phyloP scores from a whole-genome alignment of 148 eudicot genomes.

The Rhododendron simsii region DNA sequence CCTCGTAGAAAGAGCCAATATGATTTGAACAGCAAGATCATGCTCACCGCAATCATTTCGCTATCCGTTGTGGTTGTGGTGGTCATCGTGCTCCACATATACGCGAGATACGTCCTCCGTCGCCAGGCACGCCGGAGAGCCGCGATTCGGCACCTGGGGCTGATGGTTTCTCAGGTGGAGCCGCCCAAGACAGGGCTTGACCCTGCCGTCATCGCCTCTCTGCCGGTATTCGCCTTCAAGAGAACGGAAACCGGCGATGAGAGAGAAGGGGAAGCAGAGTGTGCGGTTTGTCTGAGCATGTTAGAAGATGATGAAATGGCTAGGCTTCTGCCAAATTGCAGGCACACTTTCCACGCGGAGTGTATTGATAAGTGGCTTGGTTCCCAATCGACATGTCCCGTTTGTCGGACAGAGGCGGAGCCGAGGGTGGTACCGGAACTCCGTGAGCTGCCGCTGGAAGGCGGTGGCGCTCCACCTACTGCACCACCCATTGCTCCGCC shows the following conservation, averaged over 20 bases:
- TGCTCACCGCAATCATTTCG: slow-evolving; percentile 35
- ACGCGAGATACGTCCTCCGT: slow-evolving; percentile 25
- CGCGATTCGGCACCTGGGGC: slow-evolving; percentile 1
- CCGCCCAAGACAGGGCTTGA: slow-evolving; percentile 43
- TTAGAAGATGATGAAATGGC: slow-evolving; percentile 40
- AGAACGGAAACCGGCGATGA: neutral
- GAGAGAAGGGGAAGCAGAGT: slow-evolving; percentile 16
- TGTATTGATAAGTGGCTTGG: slow-evolving; percentile 57
- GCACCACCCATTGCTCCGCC: slow-evolving; percentile 35
- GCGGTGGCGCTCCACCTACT: neutral
- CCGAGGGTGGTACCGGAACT: slow-evolving; percentile 18
- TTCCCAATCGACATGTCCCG: slow-evolving; percentile 48
- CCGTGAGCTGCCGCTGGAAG: neutral
- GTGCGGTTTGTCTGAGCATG: slow-evolving; percentile 44
- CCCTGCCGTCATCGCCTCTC: slow-evolving; percentile 30
- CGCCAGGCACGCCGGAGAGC: slow-evolving; percentile 31
- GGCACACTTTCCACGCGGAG: slow-evolving; percentile 48
- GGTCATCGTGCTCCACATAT: slow-evolving; percentile 28
- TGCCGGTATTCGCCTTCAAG: slow-evolving; percentile 37
- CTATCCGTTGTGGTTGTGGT: slow-evolving; percentile 26
- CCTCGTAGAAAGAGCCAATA: neutral
- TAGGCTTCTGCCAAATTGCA: slow-evolving; percentile 50
- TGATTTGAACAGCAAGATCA: slow-evolving; percentile 28
- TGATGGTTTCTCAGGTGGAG: slow-evolving; percentile 12
- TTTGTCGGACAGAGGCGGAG: slow-evolving; percentile 52